Evolutionary conservation across 208 protist genomes (phyloP).

Genomic region (Trypanosoma platydactyli): DNA sequence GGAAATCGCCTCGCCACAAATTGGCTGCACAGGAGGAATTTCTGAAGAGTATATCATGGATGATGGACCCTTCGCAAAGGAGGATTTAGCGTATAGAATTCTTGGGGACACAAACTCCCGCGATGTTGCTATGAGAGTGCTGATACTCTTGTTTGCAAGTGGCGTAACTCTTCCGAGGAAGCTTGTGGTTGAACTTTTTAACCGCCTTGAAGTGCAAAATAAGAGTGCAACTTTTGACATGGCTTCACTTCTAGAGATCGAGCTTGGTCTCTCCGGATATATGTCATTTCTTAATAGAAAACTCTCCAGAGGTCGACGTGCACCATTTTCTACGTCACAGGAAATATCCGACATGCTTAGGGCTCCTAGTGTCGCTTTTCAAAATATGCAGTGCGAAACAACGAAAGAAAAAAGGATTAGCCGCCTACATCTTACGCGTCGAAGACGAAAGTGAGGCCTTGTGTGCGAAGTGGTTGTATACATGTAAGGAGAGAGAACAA

Average conservation of each 20-base stretch:
- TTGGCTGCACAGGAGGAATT: neutral
- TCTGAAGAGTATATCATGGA: neutral
- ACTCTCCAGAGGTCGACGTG: neutral
- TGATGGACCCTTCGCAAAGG: slow-evolving; percentile 4
- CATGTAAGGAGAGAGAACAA: neutral
- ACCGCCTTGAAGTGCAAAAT: slow-evolving; percentile 13
- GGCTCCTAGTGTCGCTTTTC: neutral
- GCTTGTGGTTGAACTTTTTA: slow-evolving; percentile 10
- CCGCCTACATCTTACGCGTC: slow-evolving; percentile 6
- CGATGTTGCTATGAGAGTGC: slow-evolving; percentile 11
- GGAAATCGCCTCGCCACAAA: too few relatives aligned
- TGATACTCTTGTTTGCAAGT: slow-evolving; percentile 21
- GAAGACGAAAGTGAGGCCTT: neutral
- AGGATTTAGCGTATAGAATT: slow-evolving; percentile 19
- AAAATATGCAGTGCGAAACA: neutral
- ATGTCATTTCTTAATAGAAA: neutral
- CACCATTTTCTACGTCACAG: neutral
- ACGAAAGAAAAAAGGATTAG: slow-evolving; percentile 1
- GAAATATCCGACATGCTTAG: neutral
- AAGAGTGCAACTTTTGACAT: slow-evolving; percentile 6
- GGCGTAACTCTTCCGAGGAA: slow-evolving; percentile 24
- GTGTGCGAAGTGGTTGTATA: neutral
- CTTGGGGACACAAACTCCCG: slow-evolving; percentile 12
- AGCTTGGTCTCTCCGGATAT: slow-evolving; percentile 17
- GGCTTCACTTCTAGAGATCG: slow-evolving; percentile 20